Conservation (phyloP, 768 basidiomycete species). For the Suillus luteus region DNA sequence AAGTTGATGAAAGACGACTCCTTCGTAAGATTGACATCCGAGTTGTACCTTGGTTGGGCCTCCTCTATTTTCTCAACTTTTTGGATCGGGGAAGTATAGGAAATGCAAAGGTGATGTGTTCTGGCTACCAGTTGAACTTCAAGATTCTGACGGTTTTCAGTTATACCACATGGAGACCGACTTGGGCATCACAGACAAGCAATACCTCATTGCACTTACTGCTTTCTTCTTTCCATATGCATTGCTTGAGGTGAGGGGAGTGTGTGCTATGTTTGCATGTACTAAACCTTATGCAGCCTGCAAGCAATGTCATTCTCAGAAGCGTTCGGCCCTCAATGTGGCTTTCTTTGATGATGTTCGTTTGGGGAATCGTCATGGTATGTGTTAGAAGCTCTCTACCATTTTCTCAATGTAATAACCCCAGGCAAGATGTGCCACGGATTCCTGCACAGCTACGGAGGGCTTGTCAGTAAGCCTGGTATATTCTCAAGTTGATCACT, state of each 20-base stretch:
- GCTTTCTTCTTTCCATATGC: constrained; percentile 80
- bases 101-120: constrained; percentile 61
- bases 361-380: constrained; percentile 47
- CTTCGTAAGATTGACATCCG: constrained; percentile 61
- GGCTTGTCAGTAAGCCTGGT: constrained; percentile 52
- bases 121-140: not conserved
- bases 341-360: constrained; percentile 46
- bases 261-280: not conserved
- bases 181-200: constrained; percentile 59
- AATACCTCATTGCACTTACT: constrained; percentile 68
- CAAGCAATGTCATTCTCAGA: constrained; percentile 62
- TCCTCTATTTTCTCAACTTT: constrained; percentile 77
- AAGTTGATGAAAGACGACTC: constrained; percentile 56
- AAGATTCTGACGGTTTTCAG: constrained; percentile 33
- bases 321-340: constrained; percentile 67
- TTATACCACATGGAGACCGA: constrained; percentile 60
- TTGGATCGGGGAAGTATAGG: constrained; percentile 66
- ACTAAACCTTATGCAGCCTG: constrained; percentile 42
- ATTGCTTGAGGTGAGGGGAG: constrained; percentile 57
- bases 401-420: not conserved
- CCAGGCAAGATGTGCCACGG: constrained; percentile 59
- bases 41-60: constrained; percentile 74
- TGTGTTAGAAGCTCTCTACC: constrained; percentile 11
- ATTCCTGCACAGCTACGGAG: constrained; percentile 58
- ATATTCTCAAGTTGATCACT: not conserved